Conservation (phyloP, 1,139 yeast species). For the Yamadazyma oceani region DNA sequence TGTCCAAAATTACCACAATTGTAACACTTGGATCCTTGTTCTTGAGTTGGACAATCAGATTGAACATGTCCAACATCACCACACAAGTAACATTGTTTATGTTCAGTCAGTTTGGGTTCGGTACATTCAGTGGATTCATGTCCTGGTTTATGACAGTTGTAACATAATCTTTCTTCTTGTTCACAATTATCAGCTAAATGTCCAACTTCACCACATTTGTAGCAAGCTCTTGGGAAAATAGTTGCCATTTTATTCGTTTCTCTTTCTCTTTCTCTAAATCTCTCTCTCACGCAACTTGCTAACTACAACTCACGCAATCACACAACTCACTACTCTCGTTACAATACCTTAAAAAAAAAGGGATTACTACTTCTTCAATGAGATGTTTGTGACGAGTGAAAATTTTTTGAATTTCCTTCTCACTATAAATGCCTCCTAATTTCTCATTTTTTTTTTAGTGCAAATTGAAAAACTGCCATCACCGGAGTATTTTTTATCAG, state of each 20-base stretch:
- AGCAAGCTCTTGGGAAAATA: slow-evolving; percentile 81
- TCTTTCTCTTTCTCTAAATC: slow-evolving; percentile 1
- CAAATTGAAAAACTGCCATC: neutral
- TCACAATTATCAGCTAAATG: slow-evolving; percentile 88
- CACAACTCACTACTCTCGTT: neutral
- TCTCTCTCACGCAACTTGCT: neutral
- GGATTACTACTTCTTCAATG: no score
- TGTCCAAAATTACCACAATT: slow-evolving; percentile 78
- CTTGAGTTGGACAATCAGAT: slow-evolving; percentile 57
- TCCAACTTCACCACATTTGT: slow-evolving; percentile 91
- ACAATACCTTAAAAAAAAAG: no score
- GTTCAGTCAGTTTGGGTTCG: slow-evolving; percentile 77
- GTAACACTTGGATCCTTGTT: slow-evolving; percentile 54
- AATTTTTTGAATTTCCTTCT: neutral
- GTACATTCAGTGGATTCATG: slow-evolving; percentile 89
- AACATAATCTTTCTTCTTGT: slow-evolving; percentile 81
- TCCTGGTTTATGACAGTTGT: slow-evolving; percentile 90
- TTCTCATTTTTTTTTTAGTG: neutral
- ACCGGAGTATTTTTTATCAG: neutral
- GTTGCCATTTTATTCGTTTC: slow-evolving; percentile 46
- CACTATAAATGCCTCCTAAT: neutral
- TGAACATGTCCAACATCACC: slow-evolving; percentile 72
- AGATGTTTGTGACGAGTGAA: neutral
- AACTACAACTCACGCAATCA: slow-evolving; percentile 1
- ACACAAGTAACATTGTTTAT: slow-evolving; percentile 90